A percentile compares a stretch with the other conserved stretches of the same genome.
These are phyloP conservation scores for Geranium incanum DNA, from an alignment of 441 rosid species.

Conservation along the genomic window DNA sequence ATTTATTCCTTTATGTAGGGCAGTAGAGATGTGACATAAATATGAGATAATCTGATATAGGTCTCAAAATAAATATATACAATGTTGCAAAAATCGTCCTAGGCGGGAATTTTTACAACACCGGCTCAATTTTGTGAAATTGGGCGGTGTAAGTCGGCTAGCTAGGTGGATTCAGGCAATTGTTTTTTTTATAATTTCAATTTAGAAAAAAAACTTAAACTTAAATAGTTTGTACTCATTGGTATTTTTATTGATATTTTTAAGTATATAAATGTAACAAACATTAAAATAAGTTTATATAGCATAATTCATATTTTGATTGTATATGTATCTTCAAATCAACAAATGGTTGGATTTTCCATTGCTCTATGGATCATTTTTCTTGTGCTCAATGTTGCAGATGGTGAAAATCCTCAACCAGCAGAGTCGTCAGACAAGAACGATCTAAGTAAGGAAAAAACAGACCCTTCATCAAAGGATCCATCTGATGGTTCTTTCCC, in stretches of 20 bases:
- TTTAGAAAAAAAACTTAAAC: too few species aligned
- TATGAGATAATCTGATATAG: neutral
- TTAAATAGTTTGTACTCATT: too few species aligned
- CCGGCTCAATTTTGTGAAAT: too few species aligned
- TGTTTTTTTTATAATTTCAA: too few species aligned
- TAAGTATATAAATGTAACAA: too few species aligned
- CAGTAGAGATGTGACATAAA: neutral
- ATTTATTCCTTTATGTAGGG: neutral
- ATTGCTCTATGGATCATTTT: neutral
- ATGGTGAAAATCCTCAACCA: conserved; percentile 30
- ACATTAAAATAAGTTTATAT: too few species aligned
- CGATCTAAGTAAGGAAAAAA: conserved; percentile 34
- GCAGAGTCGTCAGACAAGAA: conserved; percentile 36
- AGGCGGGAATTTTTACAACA: too few species aligned
- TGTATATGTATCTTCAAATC: neutral
- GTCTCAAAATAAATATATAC: neutral
- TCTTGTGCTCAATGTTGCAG: conserved; percentile 24
- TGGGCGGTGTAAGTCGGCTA: too few species aligned
- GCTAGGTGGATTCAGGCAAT: too few species aligned
- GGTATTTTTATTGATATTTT: too few species aligned
- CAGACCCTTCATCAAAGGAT: conserved; percentile 41
- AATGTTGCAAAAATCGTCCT: neutral
- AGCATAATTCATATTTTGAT: too few species aligned
- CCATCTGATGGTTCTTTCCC: conserved; percentile 40
- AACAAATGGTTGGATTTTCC: neutral